phyloP scores from a whole-genome alignment of 371 early-diverging fungal species.

The Rhizoclosmatium hyalinum region DNA sequence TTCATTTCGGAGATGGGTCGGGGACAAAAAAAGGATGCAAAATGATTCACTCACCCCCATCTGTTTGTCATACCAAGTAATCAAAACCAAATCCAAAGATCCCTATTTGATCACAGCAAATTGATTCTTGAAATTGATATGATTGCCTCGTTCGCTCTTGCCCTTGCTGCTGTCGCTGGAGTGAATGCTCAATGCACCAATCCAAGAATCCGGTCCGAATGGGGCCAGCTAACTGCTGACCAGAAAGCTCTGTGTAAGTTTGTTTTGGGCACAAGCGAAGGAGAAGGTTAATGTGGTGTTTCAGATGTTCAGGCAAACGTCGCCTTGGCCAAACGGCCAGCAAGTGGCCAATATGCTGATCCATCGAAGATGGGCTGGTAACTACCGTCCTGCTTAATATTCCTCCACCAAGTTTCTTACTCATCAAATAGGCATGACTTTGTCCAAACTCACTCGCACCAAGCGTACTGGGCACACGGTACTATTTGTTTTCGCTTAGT shows the following conservation, averaged over 20 bases:
- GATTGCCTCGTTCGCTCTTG: neutral
- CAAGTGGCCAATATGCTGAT: conserved; percentile 10
- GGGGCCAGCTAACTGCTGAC: conserved; percentile 11
- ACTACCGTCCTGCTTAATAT: neutral
- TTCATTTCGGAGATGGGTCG: no score
- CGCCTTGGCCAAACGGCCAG: conserved; percentile 17
- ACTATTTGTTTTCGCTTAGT: neutral
- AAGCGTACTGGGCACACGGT: conserved; percentile 7
- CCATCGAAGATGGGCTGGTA: conserved; percentile 13
- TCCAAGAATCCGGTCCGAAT: conserved; percentile 29
- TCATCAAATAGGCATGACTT: conserved; percentile 17
- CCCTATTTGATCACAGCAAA: neutral
- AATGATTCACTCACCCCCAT: no score
- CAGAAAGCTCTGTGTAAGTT: conserved; percentile 26
- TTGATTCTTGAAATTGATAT: neutral
- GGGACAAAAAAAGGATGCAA: no score
- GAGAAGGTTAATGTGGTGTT: neutral
- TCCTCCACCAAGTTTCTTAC: conserved; percentile 12
- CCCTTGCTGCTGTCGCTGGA: neutral
- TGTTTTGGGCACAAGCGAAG: neutral
- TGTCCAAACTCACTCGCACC: conserved; percentile 17
- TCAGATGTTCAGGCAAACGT: neutral
- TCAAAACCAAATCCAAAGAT: no score
- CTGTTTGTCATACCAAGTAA: no score
- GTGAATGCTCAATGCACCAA: conserved; percentile 19